Conservation (phyloP, 2,329 filamentous ascomycete species). For the Sordariomycetes sp. region DNA sequence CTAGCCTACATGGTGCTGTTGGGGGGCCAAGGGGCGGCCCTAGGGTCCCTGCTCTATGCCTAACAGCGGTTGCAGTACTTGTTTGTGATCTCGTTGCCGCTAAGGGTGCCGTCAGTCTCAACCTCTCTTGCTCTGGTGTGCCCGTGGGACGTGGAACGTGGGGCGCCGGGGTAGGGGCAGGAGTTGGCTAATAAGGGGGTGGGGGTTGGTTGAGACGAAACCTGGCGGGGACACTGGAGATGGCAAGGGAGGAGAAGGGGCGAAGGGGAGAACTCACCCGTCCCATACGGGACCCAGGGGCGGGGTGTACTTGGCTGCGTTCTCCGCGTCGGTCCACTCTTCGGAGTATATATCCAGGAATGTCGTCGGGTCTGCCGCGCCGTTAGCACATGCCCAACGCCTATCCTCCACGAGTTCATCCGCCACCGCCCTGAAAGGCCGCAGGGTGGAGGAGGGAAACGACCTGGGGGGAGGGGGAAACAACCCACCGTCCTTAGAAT, state of each 20-base stretch:
- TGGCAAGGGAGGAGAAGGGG: neutral
- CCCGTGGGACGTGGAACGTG: too few relatives aligned
- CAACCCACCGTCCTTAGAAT: neutral
- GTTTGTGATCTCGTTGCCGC: neutral
- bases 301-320: constrained; percentile 1
- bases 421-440: neutral
- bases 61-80: neutral
- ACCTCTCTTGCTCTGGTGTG: neutral
- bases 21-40: too few relatives aligned
- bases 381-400: neutral
- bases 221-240: neutral
- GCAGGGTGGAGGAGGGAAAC: too few relatives aligned
- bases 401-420: neutral
- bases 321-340: constrained; percentile 2
- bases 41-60: neutral
- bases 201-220: neutral
- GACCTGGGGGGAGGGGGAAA: neutral
- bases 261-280: neutral
- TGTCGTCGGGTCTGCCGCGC: neutral
- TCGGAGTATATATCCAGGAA: constrained; percentile 5
- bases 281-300: constrained; percentile 3
- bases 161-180: neutral
- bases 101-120: neutral
- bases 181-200: neutral
- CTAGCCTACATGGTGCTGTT: too few relatives aligned